Base-by-base conservation (phyloP, 345 rosid species). In the Trapa incisa region DNA sequence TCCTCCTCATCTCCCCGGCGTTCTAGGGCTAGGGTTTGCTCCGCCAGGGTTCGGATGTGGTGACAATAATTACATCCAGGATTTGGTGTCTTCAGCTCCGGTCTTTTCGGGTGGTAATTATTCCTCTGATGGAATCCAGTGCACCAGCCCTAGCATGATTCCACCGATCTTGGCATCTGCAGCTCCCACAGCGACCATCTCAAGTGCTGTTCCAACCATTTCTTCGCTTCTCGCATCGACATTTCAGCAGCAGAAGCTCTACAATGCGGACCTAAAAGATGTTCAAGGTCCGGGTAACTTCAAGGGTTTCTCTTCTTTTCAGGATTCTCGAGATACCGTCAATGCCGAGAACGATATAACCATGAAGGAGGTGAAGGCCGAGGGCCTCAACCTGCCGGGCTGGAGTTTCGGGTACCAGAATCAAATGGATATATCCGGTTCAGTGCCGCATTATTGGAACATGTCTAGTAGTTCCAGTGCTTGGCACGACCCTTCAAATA, bases 21-120 rank as follows among this genome's bases (percentile, higher is more conserved):
- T 76, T 68, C 84, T 81, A 74, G 97, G 83, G 53, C 74, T 83
- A 78, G 91, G 92, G 83, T 82, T 83, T 81, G 81, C 86, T 62
- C 78, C 89, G 12, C 79, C 83, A 50, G 63, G 64, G 61, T 39
- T 61, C 71, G 63, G 63, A 54, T 29, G 33, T 17, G 65, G 43
- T 33, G 72, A 74, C 38, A 58, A 11, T 35, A 58, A 58, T 29
- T 57, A 43, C 17, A 43, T 82, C 75, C 81, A 80, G 22, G 83
- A 82, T 58, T 65, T 52, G 42, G 69, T 69, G 5, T 64, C 74
- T 74, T 69, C 85, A 65, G 73, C 61, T 73, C 79, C 83, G 36
- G 72, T 84, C 58, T 84, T 80, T 69, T 78, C 92, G 37, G 80
- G 83, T 79, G 78, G 73, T 22, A 22, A 22, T 42, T 41, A 33